Base-by-base conservation (phyloP, 768 basidiomycete species). In the Tubosaeta sp. region DNA sequence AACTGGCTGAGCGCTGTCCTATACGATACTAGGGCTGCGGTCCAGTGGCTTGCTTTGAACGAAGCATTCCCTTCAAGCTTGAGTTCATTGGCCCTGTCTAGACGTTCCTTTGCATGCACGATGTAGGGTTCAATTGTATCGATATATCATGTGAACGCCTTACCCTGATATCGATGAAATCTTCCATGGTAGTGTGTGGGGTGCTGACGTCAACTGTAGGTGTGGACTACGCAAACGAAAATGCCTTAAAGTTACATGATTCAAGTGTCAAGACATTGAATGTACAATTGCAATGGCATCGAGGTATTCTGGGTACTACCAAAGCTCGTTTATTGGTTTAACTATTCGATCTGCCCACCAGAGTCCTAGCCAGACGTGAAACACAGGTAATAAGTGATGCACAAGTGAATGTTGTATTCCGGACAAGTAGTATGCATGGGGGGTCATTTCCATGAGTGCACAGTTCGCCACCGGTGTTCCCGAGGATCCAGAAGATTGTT, bases 41-140 rank as follows among this genome's bases (percentile, higher is more conserved):
- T 73, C 84, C 87, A 90, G 54, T 75, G 69, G 34, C 76, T 69
- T 18, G 78, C 69, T 42, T 82, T 83, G 69, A 92, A 95, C 54
- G 74, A 70, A 3, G 78, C 76, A 55, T 93, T 95, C 16, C 92
- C 94, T 61, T 86, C 78, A 8, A 70, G 68, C 68, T 94, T 96
- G 47, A 86, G 69, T 42, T 79, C 77, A 24, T 79, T 78, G 14
- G 86, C 86, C 54, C 73, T 69, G 27, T 55, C 61, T 13, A 88
- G 69, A 45, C 58, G 66, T 51, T 71, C 68, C 81, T 84, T 54
- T 52, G 46, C 21, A 19, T 53, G 22, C 48, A 56, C 48, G 40
- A 31, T 49, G 50, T 44, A 19, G 34, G 41, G 48, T 39, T 46
- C 19, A 32, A 25, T 25, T 29, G 38, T 44, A n/a, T 21, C 4